These are phyloP conservation scores for Aquanectria penicillioides DNA, from an alignment of 2,329 filamentous ascomycete species.

Conservation along the genomic window DNA sequence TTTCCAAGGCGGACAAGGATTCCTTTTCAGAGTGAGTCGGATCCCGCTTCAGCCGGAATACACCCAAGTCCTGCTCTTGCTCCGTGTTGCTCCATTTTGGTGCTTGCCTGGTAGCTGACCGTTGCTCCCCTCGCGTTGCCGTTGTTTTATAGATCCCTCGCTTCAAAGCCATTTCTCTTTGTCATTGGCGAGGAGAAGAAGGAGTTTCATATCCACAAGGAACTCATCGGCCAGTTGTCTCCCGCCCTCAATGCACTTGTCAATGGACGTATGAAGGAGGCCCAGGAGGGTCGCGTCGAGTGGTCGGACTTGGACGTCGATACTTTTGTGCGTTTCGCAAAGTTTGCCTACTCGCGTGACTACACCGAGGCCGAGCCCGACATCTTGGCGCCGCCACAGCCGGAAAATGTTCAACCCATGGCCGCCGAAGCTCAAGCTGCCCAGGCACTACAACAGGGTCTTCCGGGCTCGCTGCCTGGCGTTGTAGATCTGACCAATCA, in stretches of 20 bases:
- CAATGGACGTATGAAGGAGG: constrained; percentile 40
- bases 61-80: no score
- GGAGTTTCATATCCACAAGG: constrained; percentile 39
- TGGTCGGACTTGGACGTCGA: constrained; percentile 39
- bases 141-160: constrained; percentile 32
- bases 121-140: no score
- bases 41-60: no score
- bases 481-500: constrained; percentile 1
- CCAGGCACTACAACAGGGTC: background rate
- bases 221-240: constrained; percentile 34
- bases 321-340: constrained; percentile 42
- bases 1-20: no score
- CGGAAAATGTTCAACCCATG: no score
- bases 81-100: no score
- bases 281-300: constrained; percentile 34
- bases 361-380: constrained; percentile 34
- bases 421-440: background rate
- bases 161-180: constrained; percentile 40
- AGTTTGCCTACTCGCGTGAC: constrained; percentile 38
- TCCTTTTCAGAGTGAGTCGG: constrained; percentile 35
- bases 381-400: background rate
- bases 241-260: constrained; percentile 35
- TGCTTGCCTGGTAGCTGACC: no score
- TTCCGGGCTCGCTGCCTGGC: background rate
- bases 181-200: constrained; percentile 33